Percentiles rank a stretch among this genome's conserved stretches.
These are phyloP conservation scores for Handroanthus guayacan DNA, from an alignment of 257 asterid genomes.

Conservation along the genomic window DNA sequence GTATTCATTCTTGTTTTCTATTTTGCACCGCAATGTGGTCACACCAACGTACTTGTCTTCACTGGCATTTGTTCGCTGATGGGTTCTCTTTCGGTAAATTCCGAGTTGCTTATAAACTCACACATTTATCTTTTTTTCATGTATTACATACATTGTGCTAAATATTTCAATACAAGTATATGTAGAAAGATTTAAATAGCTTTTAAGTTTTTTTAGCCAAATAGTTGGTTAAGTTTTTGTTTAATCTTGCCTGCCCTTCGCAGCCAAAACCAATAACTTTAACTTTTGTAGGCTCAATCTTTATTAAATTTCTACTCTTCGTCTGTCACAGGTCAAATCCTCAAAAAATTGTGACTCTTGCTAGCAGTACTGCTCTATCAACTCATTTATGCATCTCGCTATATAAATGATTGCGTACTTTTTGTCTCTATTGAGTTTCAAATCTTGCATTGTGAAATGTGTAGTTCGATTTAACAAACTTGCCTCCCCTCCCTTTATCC, in stretches of 20 bases:
- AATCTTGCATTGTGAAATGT: neutral
- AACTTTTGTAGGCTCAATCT: conserved; percentile 1
- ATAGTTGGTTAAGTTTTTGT: neutral
- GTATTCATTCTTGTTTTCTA: conserved; percentile 79
- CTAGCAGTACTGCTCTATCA: neutral
- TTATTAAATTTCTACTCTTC: neutral
- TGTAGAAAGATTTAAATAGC: conserved; percentile 11
- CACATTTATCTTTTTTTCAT: conserved; percentile 29
- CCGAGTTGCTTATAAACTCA: conserved; percentile 31
- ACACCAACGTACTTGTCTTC: conserved; percentile 73
- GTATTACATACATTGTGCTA: conserved; percentile 4
- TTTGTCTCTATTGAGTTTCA: neutral
- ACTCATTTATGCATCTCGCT: neutral
- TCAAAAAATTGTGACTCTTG: neutral
- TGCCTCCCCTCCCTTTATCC: neutral
- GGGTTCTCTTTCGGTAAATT: conserved; percentile 92
- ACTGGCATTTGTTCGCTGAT: conserved; percentile 86
- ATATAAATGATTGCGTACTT: neutral
- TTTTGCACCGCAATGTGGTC: conserved; percentile 83
- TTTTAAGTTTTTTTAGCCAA: neutral
- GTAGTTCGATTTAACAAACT: neutral
- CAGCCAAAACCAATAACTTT: conserved; percentile 11
- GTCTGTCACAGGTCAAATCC: neutral
- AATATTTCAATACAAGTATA: conserved; percentile 13
- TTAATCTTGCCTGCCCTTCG: neutral